Conservation (phyloP, 371 early-diverging fungal species). For the Mortierella sp. region DNA sequence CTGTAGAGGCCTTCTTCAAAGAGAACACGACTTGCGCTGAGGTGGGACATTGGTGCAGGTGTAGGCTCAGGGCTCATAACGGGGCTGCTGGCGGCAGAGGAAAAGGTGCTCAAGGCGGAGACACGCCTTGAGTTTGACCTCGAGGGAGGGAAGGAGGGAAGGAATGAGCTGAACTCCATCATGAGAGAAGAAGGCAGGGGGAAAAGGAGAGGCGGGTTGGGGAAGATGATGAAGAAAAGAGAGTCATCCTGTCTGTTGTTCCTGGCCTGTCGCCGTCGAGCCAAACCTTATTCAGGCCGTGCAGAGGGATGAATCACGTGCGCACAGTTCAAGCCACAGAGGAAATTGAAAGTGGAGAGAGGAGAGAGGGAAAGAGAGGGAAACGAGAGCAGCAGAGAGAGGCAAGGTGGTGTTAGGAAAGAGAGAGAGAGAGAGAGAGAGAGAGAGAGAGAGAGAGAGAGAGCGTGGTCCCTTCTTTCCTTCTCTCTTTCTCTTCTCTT, state of each 20-base stretch:
- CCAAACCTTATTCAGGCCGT: neutral
- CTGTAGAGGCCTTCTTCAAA: conserved; percentile 58
- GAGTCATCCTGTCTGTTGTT: neutral
- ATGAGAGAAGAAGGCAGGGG: neutral
- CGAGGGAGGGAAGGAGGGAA: conserved; percentile 55
- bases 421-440: neutral
- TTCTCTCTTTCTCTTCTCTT: neutral
- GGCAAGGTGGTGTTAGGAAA: neutral
- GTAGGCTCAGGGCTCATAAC: conserved; percentile 39
- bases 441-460: neutral
- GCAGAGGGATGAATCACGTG: neutral
- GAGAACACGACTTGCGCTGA: conserved; percentile 55
- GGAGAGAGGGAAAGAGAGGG: neutral
- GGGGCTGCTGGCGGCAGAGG: conserved; percentile 42
- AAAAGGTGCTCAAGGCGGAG: conserved; percentile 46
- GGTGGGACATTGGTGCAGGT: conserved; percentile 44
- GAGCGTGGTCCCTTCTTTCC: too few species aligned
- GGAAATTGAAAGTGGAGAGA: neutral
- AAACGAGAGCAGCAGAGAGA: neutral
- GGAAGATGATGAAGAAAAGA: conserved; percentile 14
- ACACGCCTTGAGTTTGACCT: conserved; percentile 50
- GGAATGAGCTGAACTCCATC: conserved; percentile 57
- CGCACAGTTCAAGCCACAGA: neutral
- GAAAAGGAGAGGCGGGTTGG: neutral
- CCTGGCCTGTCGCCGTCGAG: neutral